Percentiles rank a stretch among this genome's conserved stretches.
Conservation (phyloP, 805 yeast genomes). For the Lipomyces sp. region DNA sequence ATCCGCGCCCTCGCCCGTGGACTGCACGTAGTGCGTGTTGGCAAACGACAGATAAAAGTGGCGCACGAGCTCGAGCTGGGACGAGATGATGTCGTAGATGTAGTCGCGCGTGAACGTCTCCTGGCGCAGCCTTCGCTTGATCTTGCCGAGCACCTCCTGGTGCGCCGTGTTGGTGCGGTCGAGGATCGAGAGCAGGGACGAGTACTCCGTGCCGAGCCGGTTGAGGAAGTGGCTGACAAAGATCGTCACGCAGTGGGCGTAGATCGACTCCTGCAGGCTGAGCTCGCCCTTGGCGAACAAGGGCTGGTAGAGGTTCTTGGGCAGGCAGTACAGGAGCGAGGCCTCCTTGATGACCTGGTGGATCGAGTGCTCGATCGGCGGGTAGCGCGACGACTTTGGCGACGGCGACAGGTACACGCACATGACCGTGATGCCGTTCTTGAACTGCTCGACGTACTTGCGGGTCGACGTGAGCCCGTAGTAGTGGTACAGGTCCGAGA, state of each 20-base stretch:
- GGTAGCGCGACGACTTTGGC: conserved; percentile 35
- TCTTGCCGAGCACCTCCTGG: conserved; percentile 69
- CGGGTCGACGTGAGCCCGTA: conserved; percentile 81
- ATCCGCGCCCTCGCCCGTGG: conserved; percentile 38
- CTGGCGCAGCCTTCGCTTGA: conserved; percentile 84
- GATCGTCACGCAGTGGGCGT: conserved; percentile 89
- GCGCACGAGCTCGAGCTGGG: conserved; percentile 67
- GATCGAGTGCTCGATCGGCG: conserved; percentile 68
- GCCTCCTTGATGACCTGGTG: conserved; percentile 93
- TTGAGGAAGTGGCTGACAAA: conserved; percentile 93
- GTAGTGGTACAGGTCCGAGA: conserved; percentile 81
- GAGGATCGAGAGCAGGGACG: conserved; percentile 60
- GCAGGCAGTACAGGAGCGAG: conserved; percentile 84
- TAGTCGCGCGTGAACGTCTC: conserved; percentile 89
- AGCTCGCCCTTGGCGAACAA: conserved; percentile 70
- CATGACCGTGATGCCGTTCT: conserved; percentile 81
- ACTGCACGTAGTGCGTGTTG: conserved; percentile 77
- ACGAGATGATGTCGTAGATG: conserved; percentile 70
- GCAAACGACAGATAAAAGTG: conserved; percentile 90
- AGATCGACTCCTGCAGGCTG: conserved; percentile 90
- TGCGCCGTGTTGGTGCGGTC: conserved; percentile 61
- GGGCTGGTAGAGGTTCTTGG: conserved; percentile 74
- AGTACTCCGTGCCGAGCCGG: conserved; percentile 87
- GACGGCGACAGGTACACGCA: conserved; percentile 77
- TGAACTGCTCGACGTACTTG: conserved; percentile 90